Evolutionary conservation across 2,329 filamentous ascomycete species (phyloP), one percentile per base, ranked within the genome.

Genomic region (Fusarium buharicum): DNA sequence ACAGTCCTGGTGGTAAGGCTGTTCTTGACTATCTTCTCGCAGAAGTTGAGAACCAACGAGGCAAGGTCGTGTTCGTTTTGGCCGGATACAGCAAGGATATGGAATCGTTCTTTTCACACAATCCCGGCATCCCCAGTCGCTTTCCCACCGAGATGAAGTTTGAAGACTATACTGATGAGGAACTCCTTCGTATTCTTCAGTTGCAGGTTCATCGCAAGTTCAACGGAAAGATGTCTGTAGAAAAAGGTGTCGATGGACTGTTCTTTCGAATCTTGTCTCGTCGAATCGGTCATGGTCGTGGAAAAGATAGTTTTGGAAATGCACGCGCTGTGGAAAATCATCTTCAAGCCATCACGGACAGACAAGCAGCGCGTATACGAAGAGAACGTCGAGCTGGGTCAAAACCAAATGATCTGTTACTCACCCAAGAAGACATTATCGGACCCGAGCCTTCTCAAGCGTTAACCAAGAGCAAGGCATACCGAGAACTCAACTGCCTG

Each of bases 71-170:
- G 0, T 90, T 93, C 49, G 80, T 93, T 1, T 77, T 94, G 3
- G 90, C 90, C 0, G 90, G 91, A 0, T 93, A 93, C 73, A 80
- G 80, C 44, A 87, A 86, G 64, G 81, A 90, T 60, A 93, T 94
- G 90, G 90, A 93, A 66, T 81, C 81, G 0, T 92, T 93, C 71
- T 92, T 91, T 41, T 80, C 84, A 0, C 89, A 93, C 58, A 93
- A 93, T 39, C 86, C 86, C 0, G 90, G 91, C 0, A 77, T 93
- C 3, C 79, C 84, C 0, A 91, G 89, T 62, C 85, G 90, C 0
- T 87, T 94, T 33, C 90, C 90, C 0, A 77, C 85, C 11, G 76
- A 81, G 30, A 78, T 93, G 67, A 81, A 84, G 37, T 94, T 93
- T 52, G 76, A 82, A 0, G 90, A 94, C 71, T 93, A 91, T 60